Evolutionary conservation across 805 yeast genomes (phyloP).

Genomic region (Kodamaea jinghongensis): DNA sequence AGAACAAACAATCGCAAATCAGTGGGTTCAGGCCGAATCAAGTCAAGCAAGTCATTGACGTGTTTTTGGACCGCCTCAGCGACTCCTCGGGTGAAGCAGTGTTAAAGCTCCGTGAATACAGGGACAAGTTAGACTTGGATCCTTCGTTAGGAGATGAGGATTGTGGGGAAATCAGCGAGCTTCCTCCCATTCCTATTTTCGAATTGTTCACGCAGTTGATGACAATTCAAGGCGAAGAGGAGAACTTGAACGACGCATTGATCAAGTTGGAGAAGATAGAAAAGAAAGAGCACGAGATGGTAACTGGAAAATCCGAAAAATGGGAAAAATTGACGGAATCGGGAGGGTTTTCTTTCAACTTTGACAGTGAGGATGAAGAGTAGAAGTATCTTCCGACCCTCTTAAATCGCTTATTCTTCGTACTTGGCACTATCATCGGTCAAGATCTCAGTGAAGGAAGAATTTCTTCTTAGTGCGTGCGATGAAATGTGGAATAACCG

Average conservation of each 20-base stretch:
- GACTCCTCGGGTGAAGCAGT: conserved; percentile 14
- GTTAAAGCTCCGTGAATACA: conserved; percentile 23
- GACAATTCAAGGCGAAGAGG: conserved; percentile 33
- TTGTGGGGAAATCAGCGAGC: conserved; percentile 52
- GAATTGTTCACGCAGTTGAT: conserved; percentile 59
- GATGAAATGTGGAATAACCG: background rate
- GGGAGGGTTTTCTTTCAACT: conserved; percentile 23
- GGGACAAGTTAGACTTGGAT: conserved; percentile 22
- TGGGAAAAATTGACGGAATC: conserved; percentile 49
- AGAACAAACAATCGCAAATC: conserved; percentile 64
- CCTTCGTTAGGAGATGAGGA: conserved; percentile 49
- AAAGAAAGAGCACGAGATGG: conserved; percentile 22
- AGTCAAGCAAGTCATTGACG: conserved; percentile 38
- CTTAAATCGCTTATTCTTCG: too few species aligned
- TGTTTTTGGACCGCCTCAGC: conserved; percentile 11
- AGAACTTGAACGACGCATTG: conserved; percentile 32
- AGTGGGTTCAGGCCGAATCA: conserved; percentile 72
- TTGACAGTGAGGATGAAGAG: conserved; percentile 5
- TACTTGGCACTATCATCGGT: too few species aligned
- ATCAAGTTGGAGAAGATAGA: conserved; percentile 33
- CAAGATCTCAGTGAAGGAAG: too few species aligned
- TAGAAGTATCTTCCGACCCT: background rate
- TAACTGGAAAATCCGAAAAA: conserved; percentile 42
- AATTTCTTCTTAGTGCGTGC: too few species aligned
- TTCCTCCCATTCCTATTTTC: conserved; percentile 54